Conservation (phyloP, 2,329 filamentous ascomycete genomes). For the Aspergillus piperis region DNA sequence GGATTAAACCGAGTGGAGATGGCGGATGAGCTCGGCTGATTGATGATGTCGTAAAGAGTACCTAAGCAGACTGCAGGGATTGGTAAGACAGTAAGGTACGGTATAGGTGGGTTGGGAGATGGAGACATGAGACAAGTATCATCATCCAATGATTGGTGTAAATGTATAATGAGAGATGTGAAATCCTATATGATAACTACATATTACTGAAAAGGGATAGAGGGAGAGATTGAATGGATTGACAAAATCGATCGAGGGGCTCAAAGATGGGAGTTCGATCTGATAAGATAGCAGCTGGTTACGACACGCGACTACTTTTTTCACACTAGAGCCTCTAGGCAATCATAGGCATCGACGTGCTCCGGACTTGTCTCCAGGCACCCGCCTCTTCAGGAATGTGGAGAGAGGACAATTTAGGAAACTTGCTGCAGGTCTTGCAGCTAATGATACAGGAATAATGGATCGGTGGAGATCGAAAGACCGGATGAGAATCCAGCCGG, state of each 20-base stretch:
- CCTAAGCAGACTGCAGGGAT: slow-evolving; percentile 3
- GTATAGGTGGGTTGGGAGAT: background rate
- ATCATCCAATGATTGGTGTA: no score
- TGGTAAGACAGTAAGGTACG: background rate
- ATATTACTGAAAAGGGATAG: background rate
- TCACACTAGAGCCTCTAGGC: background rate
- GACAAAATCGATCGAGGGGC: background rate
- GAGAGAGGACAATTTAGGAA: background rate
- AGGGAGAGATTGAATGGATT: background rate
- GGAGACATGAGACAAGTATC: background rate
- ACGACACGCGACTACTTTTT: no score
- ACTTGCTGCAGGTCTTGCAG: background rate
- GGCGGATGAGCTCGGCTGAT: slow-evolving; percentile 4
- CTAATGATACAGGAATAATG: slow-evolving; percentile 5
- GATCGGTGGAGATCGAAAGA: slow-evolving; percentile 16
- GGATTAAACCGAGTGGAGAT: slow-evolving; percentile 5
- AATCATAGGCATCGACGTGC: background rate
- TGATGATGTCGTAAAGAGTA: slow-evolving; percentile 3
- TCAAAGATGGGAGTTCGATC: background rate
- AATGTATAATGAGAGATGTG: no score
- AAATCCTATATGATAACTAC: no score
- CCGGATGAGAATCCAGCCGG: slow-evolving; percentile 16
- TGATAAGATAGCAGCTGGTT: slow-evolving; percentile 7
- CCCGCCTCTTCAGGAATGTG: background rate
- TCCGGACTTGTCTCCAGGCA: background rate